Percentiles rank a stretch among this genome's conserved stretches.
These are phyloP conservation scores for Fusarium algeriense DNA, from an alignment of 2,329 filamentous ascomycete species.

Conservation along the genomic window DNA sequence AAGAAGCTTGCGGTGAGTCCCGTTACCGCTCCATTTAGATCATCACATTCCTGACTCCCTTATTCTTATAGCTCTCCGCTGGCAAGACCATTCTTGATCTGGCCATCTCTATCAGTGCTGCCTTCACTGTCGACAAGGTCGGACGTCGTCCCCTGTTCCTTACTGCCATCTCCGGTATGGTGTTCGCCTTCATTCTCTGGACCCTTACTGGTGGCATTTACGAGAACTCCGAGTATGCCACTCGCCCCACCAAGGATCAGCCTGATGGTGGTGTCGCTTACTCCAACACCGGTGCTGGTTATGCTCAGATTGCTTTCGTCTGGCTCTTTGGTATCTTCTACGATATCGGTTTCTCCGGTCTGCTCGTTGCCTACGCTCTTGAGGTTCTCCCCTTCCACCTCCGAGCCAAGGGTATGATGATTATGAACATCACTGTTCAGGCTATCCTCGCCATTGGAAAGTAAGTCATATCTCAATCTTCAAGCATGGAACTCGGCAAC, in stretches of 20 bases:
- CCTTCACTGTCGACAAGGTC: constrained; percentile 62
- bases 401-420: constrained; percentile 70
- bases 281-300: constrained; percentile 61
- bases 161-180: constrained; percentile 62
- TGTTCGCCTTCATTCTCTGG: constrained; percentile 62
- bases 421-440: constrained; percentile 74
- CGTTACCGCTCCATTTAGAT: neutral
- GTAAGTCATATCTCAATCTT: constrained; percentile 52
- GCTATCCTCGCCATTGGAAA: constrained; percentile 71
- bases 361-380: constrained; percentile 68
- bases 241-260: constrained; percentile 31
- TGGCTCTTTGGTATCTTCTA: constrained; percentile 72
- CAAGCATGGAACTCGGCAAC: neutral
- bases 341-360: constrained; percentile 69
- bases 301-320: constrained; percentile 68
- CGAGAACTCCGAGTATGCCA: constrained; percentile 55
- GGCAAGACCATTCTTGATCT: constrained; percentile 72
- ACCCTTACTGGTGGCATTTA: constrained; percentile 66
- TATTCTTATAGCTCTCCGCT: constrained; percentile 54
- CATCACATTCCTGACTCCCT: constrained; percentile 3
- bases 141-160: constrained; percentile 68
- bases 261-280: constrained; percentile 45
- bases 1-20: constrained; percentile 65
- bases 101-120: constrained; percentile 66
- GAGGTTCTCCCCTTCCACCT: constrained; percentile 70